Base-by-base conservation (phyloP, 176 grass and related monocot species). In the Triticum urartu region DNA sequence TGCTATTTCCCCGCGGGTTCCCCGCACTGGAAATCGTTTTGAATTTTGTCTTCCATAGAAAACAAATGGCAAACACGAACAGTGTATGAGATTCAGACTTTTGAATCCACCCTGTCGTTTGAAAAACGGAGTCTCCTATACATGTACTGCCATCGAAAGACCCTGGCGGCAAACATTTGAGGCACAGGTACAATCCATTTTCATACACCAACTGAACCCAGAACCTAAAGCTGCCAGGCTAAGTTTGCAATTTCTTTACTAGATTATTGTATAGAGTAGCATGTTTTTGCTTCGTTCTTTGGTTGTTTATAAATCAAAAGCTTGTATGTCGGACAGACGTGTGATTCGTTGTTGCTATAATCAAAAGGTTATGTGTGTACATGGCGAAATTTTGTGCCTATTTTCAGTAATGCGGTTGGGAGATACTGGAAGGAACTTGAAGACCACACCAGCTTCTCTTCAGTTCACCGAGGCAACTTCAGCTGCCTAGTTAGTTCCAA, bases 351-450 rank as follows among this genome's bases (percentile, higher is more conserved):
- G 40, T 26, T 68, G 1, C 14, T 69, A 9, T 1, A 73, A 66
- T 33, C 76, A 80, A 21, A 47, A 75, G 54, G 25, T 30, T 22
- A 34, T 66, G 20, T 66, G 20, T 24, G 76, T 80, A 43, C 38
- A 32, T 26, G 15, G n/a, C n/a, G 39, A 82, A 21, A 14, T 20
- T 64, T 73, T 66, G 17, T 7, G 15, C 9, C 56, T 54, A 3
- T 90, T 72, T 83, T 87, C 68, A 79, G 42, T 45, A 73, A 78
- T 33, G 40, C 32, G 4, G 33, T 56, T 43, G 73, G 18, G 33
- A 72, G n/a, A 72, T 56, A 35, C 20, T 30, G 6, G 21, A 73
- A 50, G 42, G 20, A 66, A 65, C 39, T 65, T 62, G 61, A n/a
- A 62, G 70, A 7, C 54, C 54, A 56, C 14, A 59, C 5, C 7